A percentile compares a stretch with the other conserved stretches of the same genome.
Evolutionary conservation across 2,329 filamentous ascomycete species (phyloP).

Genomic region (Metarhizium robertsii): DNA sequence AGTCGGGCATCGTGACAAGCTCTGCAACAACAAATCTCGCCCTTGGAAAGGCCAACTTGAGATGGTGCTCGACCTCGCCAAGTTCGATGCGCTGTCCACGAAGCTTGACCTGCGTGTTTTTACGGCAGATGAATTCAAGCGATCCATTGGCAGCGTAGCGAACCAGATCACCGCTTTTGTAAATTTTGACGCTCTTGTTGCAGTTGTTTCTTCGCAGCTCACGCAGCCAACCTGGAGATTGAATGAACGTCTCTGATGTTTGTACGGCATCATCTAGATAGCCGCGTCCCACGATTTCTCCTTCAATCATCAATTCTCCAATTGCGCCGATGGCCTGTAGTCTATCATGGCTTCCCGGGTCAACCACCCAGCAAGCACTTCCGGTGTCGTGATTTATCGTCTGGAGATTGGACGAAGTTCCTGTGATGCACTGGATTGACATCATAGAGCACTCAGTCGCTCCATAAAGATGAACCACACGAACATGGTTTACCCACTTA

Average conservation of each 20-base stretch:
- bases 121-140: neutral
- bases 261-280: neutral
- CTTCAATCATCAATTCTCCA: constrained; percentile 2
- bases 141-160: neutral
- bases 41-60: neutral
- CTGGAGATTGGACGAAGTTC: too few species aligned
- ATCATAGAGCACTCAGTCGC: constrained; percentile 1
- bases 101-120: constrained; percentile 2
- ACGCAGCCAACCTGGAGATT: neutral
- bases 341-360: neutral
- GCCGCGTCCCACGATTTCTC: neutral
- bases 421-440: too few species aligned
- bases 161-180: constrained; percentile 3
- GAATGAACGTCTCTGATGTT: neutral
- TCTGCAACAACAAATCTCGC: neutral
- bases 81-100: constrained; percentile 4
- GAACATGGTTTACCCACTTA: neutral
- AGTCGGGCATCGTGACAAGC: neutral
- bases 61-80: constrained; percentile 2
- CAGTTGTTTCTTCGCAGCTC: neutral
- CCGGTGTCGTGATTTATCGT: neutral
- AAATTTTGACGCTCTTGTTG: neutral
- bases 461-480: neutral
- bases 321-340: neutral
- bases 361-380: neutral